Conservation (phyloP, 306 rosid species). For the Acacia confusa region DNA sequence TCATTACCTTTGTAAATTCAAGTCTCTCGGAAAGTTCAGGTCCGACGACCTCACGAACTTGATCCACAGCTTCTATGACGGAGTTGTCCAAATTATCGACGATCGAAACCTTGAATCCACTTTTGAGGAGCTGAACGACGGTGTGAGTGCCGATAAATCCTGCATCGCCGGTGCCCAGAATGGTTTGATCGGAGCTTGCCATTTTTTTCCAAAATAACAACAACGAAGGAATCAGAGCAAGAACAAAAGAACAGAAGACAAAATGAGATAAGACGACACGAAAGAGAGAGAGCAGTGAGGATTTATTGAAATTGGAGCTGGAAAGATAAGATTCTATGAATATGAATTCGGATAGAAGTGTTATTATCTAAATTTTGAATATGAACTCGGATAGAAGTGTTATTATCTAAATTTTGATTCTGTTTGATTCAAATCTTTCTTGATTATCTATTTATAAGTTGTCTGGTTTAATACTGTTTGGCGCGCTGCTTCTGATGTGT, state of each 20-base stretch:
- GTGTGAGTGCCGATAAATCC: constrained; percentile 92
- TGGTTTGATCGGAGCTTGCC: too few species aligned
- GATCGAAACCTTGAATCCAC: constrained; percentile 56
- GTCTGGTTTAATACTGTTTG: constrained; percentile 25
- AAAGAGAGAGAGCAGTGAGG: not conserved
- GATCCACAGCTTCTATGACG: constrained; percentile 60
- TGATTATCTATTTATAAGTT: not conserved
- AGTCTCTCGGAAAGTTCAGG: constrained; percentile 73
- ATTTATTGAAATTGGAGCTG: not conserved
- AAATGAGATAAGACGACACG: not conserved
- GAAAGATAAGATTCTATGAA: not conserved
- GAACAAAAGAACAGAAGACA: not conserved
- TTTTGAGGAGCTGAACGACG: constrained; percentile 76
- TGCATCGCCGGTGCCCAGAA: too few species aligned
- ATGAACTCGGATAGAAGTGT: not conserved
- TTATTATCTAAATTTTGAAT: too few species aligned
- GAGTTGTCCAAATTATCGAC: constrained; percentile 84
- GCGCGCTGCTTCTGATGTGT: constrained; percentile 24
- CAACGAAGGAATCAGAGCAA: constrained; percentile 46
- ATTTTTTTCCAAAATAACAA: too few species aligned
- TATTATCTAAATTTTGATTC: not conserved
- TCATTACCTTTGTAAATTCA: constrained; percentile 57
- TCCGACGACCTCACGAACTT: constrained; percentile 71
- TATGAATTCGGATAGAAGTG: too few species aligned
- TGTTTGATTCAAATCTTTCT: not conserved